Base-by-base conservation (phyloP, 192 early-diverging fungal genomes). In the Phlyctochytrium planicorne region DNA sequence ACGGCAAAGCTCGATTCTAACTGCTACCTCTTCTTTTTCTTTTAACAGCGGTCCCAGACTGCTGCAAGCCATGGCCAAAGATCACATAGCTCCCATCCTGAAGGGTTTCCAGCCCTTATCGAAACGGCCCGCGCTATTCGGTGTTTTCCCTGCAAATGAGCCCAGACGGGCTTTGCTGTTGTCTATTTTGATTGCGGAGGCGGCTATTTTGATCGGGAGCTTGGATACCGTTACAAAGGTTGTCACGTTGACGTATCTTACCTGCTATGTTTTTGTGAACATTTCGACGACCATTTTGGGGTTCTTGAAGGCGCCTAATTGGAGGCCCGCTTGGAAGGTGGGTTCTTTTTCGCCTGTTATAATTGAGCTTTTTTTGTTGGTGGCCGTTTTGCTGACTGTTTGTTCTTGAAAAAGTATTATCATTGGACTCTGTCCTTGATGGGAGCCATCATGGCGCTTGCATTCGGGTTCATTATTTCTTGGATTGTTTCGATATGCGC, bases 241-340 rank as follows among this genome's bases (percentile, higher is more conserved):
- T 31, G 35, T 67, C 17, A 68, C 70, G 6, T 23, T 72, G 27
- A 10, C 52, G 14, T 72, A 67, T 36, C 34, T 72, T 47, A 70
- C 59, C 3, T 63, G 55, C 36, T 72, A 72, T 59, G 53, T 68
- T 2, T 72, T 72, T 59, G 34, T 72, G 3, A 72, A 72, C 53
- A 55, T 24, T 2, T 69, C 70, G 53, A 65, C 65, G n/a, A 52
- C 70, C 2, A 31, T 59, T 3, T 52, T 67, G 20, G 55, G 65
- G 17, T 70, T 67, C 24, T 33, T 72, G 17, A 37, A 72, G 47
- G 40, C 70, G 29, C 70, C 70, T 12, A 69, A 34, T 59, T 72
- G 70, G 70, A 66, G 50, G 33, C 64, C 70, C 14, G 57, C 29
- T 4, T 72, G 70, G 70, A 72, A 72, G 53, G 34, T 36, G 34